A percentile compares a stretch with the other conserved stretches of the same genome.
Conservation (phyloP, 768 basidiomycete species). For the Termitomyces sp. region DNA sequence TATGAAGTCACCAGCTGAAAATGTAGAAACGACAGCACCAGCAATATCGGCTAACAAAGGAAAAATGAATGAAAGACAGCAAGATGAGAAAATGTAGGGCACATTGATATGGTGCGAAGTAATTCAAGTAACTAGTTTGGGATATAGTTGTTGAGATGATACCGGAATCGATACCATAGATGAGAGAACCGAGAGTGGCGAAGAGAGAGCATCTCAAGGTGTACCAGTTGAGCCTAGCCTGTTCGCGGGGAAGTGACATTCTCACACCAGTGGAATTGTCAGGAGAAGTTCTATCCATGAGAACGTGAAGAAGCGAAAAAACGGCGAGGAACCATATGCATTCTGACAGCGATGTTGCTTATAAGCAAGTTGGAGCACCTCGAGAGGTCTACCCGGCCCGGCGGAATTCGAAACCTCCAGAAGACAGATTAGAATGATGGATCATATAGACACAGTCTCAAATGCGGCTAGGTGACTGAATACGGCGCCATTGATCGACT, state of each 20-base stretch:
- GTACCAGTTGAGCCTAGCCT: neutral
- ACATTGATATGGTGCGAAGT: neutral
- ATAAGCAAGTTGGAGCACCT: neutral
- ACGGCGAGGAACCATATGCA: neutral
- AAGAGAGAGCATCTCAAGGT: neutral
- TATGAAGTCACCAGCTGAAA: neutral
- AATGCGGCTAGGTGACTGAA: neutral
- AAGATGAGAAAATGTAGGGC: neutral
- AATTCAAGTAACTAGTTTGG: neutral
- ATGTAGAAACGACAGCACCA: neutral
- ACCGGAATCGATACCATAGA: neutral
- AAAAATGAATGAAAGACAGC: neutral
- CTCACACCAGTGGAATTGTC: neutral
- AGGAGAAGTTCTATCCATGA: neutral
- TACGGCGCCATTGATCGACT: no score
- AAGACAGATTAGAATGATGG: neutral
- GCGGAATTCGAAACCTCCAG: neutral
- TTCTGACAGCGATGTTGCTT: neutral
- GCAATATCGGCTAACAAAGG: neutral
- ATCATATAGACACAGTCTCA: neutral
- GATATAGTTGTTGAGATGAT: neutral
- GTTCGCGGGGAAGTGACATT: neutral
- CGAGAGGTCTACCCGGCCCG: neutral
- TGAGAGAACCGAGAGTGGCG: neutral
- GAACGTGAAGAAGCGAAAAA: neutral